Conservation (phyloP, 768 basidiomycete genomes). For the Termitomyces sp. region DNA sequence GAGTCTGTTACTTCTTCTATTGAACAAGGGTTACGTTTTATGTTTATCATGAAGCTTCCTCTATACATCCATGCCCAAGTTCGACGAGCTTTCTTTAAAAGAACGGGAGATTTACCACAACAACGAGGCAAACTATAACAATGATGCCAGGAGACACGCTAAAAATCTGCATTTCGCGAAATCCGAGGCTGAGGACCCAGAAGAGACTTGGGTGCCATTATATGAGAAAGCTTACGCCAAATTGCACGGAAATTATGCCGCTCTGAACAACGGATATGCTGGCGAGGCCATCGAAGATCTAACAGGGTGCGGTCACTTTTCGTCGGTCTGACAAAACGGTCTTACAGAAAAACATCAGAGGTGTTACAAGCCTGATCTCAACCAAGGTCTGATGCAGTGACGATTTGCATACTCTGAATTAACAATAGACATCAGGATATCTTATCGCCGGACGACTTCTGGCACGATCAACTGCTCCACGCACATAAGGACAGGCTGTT, state of each 20-base stretch:
- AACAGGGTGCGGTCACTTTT: conserved; percentile 37
- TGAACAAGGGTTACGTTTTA: neutral
- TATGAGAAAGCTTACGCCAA: conserved; percentile 61
- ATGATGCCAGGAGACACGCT: conserved; percentile 39
- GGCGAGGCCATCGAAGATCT: conserved; percentile 54
- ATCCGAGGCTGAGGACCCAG: conserved; percentile 32
- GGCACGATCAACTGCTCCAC: conserved; percentile 42
- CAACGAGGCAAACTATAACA: conserved; percentile 44
- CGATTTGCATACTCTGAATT: neutral
- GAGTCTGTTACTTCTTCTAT: conserved; percentile 32
- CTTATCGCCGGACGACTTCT: conserved; percentile 44
- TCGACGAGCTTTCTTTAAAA: conserved; percentile 29
- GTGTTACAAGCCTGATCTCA: conserved; percentile 22
- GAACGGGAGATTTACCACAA: conserved; percentile 47
- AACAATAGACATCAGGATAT: conserved; percentile 33
- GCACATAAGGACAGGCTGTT: conserved; percentile 48
- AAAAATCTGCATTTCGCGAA: conserved; percentile 48
- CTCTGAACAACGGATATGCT: conserved; percentile 37
- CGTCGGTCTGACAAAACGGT: neutral
- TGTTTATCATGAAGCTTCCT: conserved; percentile 28
- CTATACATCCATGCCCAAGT: conserved; percentile 38
- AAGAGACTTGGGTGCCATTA: conserved; percentile 56
- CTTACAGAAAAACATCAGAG: conserved; percentile 6
- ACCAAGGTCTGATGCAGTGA: conserved; percentile 15
- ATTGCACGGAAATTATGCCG: conserved; percentile 47